phyloP scores from a whole-genome alignment of 1,284 basidiomycete genomes.

The Sphagnurus paluster region DNA sequence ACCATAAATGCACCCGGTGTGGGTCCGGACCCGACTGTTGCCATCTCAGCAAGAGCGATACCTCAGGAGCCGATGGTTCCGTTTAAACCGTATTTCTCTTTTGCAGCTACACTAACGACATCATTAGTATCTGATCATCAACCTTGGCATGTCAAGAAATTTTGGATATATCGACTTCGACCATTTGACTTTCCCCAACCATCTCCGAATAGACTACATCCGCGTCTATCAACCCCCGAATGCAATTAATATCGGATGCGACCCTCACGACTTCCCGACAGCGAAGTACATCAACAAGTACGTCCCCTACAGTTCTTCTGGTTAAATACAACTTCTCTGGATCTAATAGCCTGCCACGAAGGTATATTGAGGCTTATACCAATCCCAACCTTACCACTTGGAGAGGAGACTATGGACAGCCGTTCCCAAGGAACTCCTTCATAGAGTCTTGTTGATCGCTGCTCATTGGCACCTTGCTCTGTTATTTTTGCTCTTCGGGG shows the following conservation, averaged over 20 bases:
- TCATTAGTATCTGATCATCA: conserved; percentile 45
- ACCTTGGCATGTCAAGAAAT: conserved; percentile 42
- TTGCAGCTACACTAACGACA: background rate
- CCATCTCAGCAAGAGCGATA: conserved; percentile 64
- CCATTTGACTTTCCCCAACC: conserved; percentile 59
- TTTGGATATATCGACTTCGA: conserved; percentile 52
- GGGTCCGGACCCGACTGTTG: conserved; percentile 51
- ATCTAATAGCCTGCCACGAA: conserved; percentile 12
- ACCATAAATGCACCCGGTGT: conserved; percentile 65
- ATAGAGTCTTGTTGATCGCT: conserved; percentile 26
- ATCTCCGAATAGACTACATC: conserved; percentile 71
- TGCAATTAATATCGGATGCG: conserved; percentile 66
- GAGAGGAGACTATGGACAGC: conserved; percentile 36
- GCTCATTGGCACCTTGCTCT: background rate
- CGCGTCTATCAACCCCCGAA: conserved; percentile 64
- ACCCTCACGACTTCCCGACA: conserved; percentile 70
- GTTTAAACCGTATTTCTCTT: conserved; percentile 16
- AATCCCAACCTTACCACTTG: conserved; percentile 44
- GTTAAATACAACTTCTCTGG: background rate
- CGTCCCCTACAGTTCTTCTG: conserved; percentile 15
- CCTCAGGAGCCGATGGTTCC: conserved; percentile 73
- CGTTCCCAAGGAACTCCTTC: conserved; percentile 41
- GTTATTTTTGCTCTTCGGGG: conserved; percentile 1
- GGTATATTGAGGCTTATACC: conserved; percentile 40
- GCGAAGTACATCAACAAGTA: conserved; percentile 57